Percentiles rank a stretch among this genome's conserved stretches.
phyloP scores from a whole-genome alignment of 2,329 filamentous ascomycete genomes.

The Talaromyces verruculosus region DNA sequence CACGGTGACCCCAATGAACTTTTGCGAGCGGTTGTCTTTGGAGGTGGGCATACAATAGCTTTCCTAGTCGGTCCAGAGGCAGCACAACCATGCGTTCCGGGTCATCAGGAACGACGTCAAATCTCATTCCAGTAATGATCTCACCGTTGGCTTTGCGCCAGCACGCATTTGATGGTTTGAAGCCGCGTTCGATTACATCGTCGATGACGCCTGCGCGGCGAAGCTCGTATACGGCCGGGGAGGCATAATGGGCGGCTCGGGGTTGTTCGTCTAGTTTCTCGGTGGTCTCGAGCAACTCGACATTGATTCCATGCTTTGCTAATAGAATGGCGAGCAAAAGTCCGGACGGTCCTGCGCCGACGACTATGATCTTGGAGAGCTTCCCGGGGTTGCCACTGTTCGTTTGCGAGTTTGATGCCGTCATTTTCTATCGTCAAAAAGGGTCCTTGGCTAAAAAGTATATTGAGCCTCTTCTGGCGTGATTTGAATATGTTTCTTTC shows the following conservation, averaged over 20 bases:
- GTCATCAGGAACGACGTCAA: constrained; percentile 1
- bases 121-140: constrained; percentile 30
- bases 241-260: constrained; percentile 62
- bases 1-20: constrained; percentile 50
- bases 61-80: constrained; percentile 45
- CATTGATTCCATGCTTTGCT: constrained; percentile 34
- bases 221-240: constrained; percentile 59
- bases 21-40: constrained; percentile 34
- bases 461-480: not conserved
- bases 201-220: constrained; percentile 59
- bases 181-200: constrained; percentile 47
- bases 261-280: constrained; percentile 59
- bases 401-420: not conserved
- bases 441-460: not conserved
- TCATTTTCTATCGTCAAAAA: not conserved
- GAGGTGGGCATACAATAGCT: constrained; percentile 44
- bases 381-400: not conserved
- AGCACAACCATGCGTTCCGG: constrained; percentile 42
- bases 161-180: constrained; percentile 45
- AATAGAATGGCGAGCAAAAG: constrained; percentile 34
- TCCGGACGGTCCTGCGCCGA: constrained; percentile 37
- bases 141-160: constrained; percentile 47
- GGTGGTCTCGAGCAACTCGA: constrained; percentile 54
- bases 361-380: constrained; percentile 25
- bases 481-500: not conserved